Evolutionary conservation across 2,329 filamentous ascomycete genomes (phyloP), one percentile per base, ranked within the genome.

Genomic region (Trichothecium sympodiale): DNA sequence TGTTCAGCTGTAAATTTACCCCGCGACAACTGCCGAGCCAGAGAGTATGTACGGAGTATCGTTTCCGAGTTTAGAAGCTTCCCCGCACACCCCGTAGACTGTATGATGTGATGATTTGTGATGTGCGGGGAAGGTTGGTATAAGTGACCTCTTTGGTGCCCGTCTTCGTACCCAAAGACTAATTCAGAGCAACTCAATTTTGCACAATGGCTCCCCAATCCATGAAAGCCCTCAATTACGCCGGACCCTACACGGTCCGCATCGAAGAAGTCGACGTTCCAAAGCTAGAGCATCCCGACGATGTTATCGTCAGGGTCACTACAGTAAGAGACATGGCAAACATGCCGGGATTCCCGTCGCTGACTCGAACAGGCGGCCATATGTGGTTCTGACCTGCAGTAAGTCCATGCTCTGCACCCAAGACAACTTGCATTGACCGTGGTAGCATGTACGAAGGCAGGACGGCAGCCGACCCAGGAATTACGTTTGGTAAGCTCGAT

Each of bases 221-320:
- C 59, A 77, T 78, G 74, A 76, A 76, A 54, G 74, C 74, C 9
- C 62, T 79, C 37, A 74, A 76, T 47, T 79, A 79, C 45, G 66
- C 74, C 31, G 74, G 73, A 2, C 69, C 74, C 1, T 74, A 69
- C 56, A 68, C 71, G 52, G 74, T 80, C 41, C 67, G 68, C n/a
- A 68, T 81, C 34, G 67, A 75, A 46, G 69, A 80, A 17, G 65
- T 77, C 7, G 64, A 69, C 17, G 49, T 64, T 31, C 77, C 77
- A 1, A 68, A 64, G 47, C 60, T 82, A 16, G 58, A 77, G 48
- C 75, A 79, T 53, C 74, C 75, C 3, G 74, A 80, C 54, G 75
- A 80, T 57, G 65, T 68, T 25, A 73, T 79, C 40, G 69, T 80
- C 52, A 79, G 77, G 46, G 71, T 80, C 26, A 79, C 76, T 1